Evolutionary conservation across 768 basidiomycete genomes (phyloP), one percentile per base, ranked within the genome.

Genomic region (Mycena chlorophos): DNA sequence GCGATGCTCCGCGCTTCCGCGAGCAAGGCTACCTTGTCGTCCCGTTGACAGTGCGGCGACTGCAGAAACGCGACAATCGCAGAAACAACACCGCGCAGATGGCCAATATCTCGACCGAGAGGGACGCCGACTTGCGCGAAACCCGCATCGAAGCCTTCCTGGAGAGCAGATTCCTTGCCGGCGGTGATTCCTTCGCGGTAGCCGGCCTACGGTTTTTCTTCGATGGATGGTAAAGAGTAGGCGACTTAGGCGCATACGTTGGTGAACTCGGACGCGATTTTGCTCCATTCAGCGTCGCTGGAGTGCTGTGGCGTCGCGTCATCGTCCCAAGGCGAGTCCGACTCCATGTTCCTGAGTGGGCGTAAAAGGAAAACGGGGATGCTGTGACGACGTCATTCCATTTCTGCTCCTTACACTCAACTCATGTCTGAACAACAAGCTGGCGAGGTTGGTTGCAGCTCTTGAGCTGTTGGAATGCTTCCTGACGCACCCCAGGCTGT

Each of bases 121-220:
- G 90, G 88, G 2, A 79, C 85, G 1, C 94, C 91, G 10, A 84
- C 74, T 14, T 72, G 69, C 1, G 86, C 85, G 65, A 92, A 98
- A 1, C 91, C 94, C 3, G 78, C 74, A 70, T 99, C 92, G 65
- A 99, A 98, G 0, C 96, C 96, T 59, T 85, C 76, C 65, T 99
- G 96, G 2, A 98, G 78, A 2, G 86, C 86, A 0, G 81, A 77
- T 68, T 95, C 89, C 69, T 98, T 98, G 3, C 96, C 96, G 3
- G 88, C 85, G 0, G 87, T 89, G 63, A 98, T 96, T 5, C 96
- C 96, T 72, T 98, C 95, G n/a, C 96, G 85, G 66, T 98, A 98
- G 2, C 96, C 96, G 17, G 85, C 85, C 96, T 97, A 63, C 37
- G 19, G 12, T n/a, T n/a, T n/a, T n/a, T n/a, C n/a, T n/a, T n/a